Evolutionary conservation across 306 rosid genomes (phyloP).

Genomic region (Gastrolobium bilobum): DNA sequence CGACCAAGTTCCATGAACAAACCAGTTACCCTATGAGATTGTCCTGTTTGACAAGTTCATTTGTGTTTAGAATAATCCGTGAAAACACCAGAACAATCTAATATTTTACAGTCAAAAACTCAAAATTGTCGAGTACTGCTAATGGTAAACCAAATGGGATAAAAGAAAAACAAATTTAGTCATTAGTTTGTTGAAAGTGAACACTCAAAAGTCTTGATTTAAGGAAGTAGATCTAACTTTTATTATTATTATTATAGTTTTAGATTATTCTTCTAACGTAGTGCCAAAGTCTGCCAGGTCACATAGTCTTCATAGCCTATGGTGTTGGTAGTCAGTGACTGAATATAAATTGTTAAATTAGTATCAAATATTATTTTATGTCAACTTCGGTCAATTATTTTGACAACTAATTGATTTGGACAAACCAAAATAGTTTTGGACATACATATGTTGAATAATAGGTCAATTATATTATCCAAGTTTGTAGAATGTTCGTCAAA

Average conservation of each 20-base stretch:
- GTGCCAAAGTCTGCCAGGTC: constrained; percentile 46
- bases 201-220: constrained; percentile 24
- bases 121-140: neutral
- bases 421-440: constrained; percentile 25
- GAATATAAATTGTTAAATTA: constrained; percentile 18
- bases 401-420: constrained; percentile 27
- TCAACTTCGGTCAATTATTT: constrained; percentile 43
- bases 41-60: constrained; percentile 36
- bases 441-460: neutral
- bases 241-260: constrained; percentile 39
- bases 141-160: neutral
- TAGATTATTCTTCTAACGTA: constrained; percentile 25
- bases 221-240: constrained; percentile 29
- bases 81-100: constrained; percentile 37
- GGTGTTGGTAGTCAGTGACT: constrained; percentile 33
- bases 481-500: constrained; percentile 51
- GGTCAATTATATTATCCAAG: constrained; percentile 45
- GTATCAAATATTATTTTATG: constrained; percentile 27
- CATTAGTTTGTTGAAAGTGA: constrained; percentile 16
- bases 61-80: constrained; percentile 24
- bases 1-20: constrained; percentile 46
- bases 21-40: constrained; percentile 27
- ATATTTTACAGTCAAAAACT: neutral
- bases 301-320: constrained; percentile 27
- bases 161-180: constrained; percentile 6